These are phyloP conservation scores for Pisolithus thermaeus DNA, from an alignment of 1,284 basidiomycete genomes.

Conservation along the genomic window DNA sequence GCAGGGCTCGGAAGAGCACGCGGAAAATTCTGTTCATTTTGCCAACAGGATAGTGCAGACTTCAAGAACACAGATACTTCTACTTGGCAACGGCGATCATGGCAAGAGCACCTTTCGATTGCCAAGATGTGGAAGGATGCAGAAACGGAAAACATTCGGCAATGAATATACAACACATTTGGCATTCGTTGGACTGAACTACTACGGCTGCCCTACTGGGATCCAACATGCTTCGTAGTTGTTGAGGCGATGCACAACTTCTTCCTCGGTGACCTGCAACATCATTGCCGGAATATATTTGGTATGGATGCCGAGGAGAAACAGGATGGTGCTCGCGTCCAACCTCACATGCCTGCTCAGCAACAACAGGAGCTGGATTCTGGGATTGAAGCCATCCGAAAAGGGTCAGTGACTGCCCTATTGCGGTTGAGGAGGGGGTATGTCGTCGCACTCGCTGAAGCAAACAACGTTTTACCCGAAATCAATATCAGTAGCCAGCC, in stretches of 20 bases:
- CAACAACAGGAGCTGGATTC: not conserved
- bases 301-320: slow-evolving; percentile 12
- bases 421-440: not conserved
- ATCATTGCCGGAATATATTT: slow-evolving; percentile 25
- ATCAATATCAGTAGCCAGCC: not conserved
- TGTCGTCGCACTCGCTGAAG: not conserved
- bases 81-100: slow-evolving; percentile 9
- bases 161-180: slow-evolving; percentile 1
- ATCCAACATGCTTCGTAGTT: slow-evolving; percentile 24
- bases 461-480: not conserved
- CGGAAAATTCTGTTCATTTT: slow-evolving; percentile 26
- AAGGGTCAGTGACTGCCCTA: not conserved
- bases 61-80: slow-evolving; percentile 14
- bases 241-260: slow-evolving; percentile 36
- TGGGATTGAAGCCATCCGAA: not conserved
- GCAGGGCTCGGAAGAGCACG: slow-evolving; percentile 14
- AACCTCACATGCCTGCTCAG: not conserved
- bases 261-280: slow-evolving; percentile 25
- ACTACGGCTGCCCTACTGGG: slow-evolving; percentile 35
- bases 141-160: not conserved
- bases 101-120: slow-evolving; percentile 6
- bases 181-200: slow-evolving; percentile 34
- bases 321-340: too few relatives aligned
- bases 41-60: slow-evolving; percentile 10
- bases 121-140: slow-evolving; percentile 23